Percentiles rank a stretch among this genome's conserved stretches.
phyloP scores from a whole-genome alignment of 78 protist species.

The Guillardia theta region DNA sequence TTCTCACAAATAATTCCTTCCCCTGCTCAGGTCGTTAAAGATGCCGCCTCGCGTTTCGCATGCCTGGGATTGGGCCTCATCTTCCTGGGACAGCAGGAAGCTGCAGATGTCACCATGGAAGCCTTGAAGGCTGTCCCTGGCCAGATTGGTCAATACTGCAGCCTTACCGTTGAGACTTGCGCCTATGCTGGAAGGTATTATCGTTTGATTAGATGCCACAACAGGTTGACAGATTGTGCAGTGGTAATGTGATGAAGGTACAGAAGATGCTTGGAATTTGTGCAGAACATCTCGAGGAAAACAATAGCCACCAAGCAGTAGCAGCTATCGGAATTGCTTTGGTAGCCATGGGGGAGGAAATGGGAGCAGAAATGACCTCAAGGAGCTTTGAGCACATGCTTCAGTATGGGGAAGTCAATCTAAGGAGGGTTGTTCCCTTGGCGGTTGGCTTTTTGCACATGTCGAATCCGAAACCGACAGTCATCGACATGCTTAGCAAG shows the following conservation, averaged over 20 bases:
- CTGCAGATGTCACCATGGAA: conserved; percentile 78
- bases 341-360: conserved; percentile 95
- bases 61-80: conserved; percentile 69
- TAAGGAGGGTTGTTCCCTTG: conserved; percentile 86
- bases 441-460: conserved; percentile 87
- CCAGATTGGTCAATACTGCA: neutral
- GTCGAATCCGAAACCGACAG: conserved; percentile 74
- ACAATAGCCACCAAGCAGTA: conserved; percentile 54
- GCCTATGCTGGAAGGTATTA: conserved; percentile 98
- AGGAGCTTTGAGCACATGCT: conserved; percentile 89
- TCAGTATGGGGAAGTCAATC: conserved; percentile 47
- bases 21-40: neutral
- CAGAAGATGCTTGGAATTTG: conserved; percentile 80
- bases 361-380: conserved; percentile 91
- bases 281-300: conserved; percentile 74
- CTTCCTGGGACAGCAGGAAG: conserved; percentile 77
- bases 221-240: no score
- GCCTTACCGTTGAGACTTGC: conserved; percentile 74
- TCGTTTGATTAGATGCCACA: no score
- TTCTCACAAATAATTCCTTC: no score
- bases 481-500: conserved; percentile 62
- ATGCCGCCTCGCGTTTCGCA: conserved; percentile 24
- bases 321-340: conserved; percentile 91
- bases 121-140: conserved; percentile 70
- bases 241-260: conserved; percentile 93